These are phyloP conservation scores for Lactarius sp. DNA, from an alignment of 768 basidiomycete genomes.

Conservation along the genomic window DNA sequence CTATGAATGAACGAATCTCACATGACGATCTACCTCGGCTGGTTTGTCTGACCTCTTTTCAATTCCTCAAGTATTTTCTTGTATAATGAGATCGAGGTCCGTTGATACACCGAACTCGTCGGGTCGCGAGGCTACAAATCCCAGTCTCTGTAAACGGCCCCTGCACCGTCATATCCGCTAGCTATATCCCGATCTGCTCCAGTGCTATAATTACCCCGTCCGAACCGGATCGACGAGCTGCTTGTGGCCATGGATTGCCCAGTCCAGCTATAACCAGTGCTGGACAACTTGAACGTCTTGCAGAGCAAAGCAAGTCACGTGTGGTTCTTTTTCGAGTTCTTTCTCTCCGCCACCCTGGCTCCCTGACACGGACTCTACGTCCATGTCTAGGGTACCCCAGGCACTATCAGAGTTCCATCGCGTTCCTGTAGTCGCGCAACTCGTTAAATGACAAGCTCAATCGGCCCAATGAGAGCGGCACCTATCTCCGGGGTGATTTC, in stretches of 20 bases:
- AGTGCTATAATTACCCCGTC: slow-evolving; percentile 7
- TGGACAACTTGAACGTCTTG: neutral
- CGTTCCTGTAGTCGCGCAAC: neutral
- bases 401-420: slow-evolving; percentile 8
- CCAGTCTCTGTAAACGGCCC: neutral
- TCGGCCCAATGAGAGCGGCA: neutral
- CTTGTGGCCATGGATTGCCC: neutral
- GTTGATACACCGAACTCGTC: neutral
- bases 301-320: neutral
- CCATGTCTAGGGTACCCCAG: slow-evolving; percentile 3
- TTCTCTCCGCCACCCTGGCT: neutral
- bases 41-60: neutral
- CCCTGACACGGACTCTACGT: neutral
- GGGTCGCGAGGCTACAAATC: neutral
- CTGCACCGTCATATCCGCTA: neutral
- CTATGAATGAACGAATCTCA: neutral
- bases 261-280: neutral
- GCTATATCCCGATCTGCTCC: slow-evolving; percentile 7
- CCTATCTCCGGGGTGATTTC: neutral
- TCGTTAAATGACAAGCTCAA: slow-evolving; percentile 6
- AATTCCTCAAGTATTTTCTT: neutral
- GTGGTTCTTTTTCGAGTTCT: neutral
- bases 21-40: slow-evolving; percentile 3
- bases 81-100: neutral
- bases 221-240: slow-evolving; percentile 16